Evolutionary conservation across 768 basidiomycete species (phyloP).

Genomic region (Mycena galopus): DNA sequence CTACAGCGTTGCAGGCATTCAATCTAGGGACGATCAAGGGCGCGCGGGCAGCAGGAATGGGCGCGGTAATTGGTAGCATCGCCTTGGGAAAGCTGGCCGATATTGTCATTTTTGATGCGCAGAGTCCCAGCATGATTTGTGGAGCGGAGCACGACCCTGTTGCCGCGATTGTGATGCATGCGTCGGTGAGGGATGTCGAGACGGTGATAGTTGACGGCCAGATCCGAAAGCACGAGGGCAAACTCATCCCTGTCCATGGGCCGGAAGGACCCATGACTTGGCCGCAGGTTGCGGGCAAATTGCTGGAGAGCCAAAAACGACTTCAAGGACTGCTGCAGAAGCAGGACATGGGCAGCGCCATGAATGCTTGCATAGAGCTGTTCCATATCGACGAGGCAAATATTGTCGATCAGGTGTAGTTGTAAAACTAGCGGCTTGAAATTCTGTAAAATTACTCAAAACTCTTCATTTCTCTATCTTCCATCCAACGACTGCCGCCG

Average conservation of each 20-base stretch:
- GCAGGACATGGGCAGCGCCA: too few relatives aligned
- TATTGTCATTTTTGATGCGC: slow-evolving; percentile 27
- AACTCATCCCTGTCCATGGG: slow-evolving; percentile 17
- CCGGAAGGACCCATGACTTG: neutral
- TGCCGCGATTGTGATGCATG: slow-evolving; percentile 30
- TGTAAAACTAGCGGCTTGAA: too few relatives aligned
- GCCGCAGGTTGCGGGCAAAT: slow-evolving; percentile 7
- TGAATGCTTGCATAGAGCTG: too few relatives aligned
- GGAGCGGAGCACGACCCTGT: slow-evolving; percentile 32
- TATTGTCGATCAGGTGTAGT: too few relatives aligned
- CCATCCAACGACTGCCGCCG: too few relatives aligned
- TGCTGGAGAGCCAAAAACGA: slow-evolving; percentile 1
- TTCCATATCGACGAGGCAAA: too few relatives aligned
- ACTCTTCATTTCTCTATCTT: too few relatives aligned
- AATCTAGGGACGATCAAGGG: slow-evolving; percentile 34
- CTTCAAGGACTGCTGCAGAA: too few relatives aligned
- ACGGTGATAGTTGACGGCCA: slow-evolving; percentile 35
- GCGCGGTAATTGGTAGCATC: slow-evolving; percentile 25
- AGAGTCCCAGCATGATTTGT: slow-evolving; percentile 26
- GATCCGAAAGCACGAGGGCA: slow-evolving; percentile 26
- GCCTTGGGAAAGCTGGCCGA: slow-evolving; percentile 30
- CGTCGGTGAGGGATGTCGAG: slow-evolving; percentile 33
- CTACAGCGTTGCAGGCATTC: slow-evolving; percentile 26
- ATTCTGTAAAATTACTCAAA: too few relatives aligned
- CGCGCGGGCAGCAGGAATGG: slow-evolving; percentile 33